phyloP scores from a whole-genome alignment of 331 rosid genomes.

The Pyracantha coccinea region DNA sequence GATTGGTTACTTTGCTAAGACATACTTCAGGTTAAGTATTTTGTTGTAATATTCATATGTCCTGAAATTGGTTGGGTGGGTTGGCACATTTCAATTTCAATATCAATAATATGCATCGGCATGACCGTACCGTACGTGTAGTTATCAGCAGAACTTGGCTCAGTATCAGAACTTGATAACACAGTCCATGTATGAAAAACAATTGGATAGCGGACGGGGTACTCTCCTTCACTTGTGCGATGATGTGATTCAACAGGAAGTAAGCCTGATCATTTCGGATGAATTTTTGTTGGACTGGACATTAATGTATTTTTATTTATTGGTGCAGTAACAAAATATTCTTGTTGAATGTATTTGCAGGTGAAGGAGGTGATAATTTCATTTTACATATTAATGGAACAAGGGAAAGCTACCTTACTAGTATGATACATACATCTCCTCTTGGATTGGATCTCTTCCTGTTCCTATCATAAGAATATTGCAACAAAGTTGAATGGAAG shows the following conservation, averaged over 20 bases:
- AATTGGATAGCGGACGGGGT: slow-evolving; percentile 95
- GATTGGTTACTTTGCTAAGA: slow-evolving; percentile 81
- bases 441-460: not conserved
- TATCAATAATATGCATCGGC: not conserved
- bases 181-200: slow-evolving; percentile 96
- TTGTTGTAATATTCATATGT: not conserved
- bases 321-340: not conserved
- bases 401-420: slow-evolving; percentile 76
- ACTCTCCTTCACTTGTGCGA: slow-evolving; percentile 98
- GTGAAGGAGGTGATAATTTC: slow-evolving; percentile 86
- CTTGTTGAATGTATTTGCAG: slow-evolving; percentile 25
- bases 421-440: slow-evolving; percentile 22
- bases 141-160: slow-evolving; percentile 88
- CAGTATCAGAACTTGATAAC: slow-evolving; percentile 89
- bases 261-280: slow-evolving; percentile 20
- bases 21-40: slow-evolving; percentile 76
- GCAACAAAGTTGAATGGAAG: not conserved
- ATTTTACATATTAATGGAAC: slow-evolving; percentile 86
- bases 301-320: not conserved
- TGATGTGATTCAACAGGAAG: slow-evolving; percentile 98
- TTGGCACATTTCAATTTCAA: not conserved
- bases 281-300: not conserved
- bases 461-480: no score
- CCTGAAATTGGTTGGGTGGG: not conserved
- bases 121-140: not conserved